Conservation (phyloP, 2,329 filamentous ascomycete genomes). For the Colletotrichum tanaceti region DNA sequence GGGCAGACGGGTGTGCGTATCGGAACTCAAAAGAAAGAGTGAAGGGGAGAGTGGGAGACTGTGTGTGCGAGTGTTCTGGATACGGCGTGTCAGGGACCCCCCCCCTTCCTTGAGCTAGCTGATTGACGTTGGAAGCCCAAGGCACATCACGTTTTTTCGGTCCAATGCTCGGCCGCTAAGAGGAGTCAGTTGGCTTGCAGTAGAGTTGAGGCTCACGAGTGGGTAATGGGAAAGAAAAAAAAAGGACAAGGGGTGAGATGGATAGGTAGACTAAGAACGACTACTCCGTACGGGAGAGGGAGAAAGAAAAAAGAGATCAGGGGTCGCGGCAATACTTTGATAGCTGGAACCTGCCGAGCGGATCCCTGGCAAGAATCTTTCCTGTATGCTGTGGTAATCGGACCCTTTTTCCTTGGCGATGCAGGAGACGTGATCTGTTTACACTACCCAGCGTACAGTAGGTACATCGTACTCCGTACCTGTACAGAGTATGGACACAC, state of each 20-base stretch:
- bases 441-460: no score
- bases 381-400: no score
- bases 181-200: conserved; percentile 14
- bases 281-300: not conserved
- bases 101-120: not conserved
- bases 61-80: not conserved
- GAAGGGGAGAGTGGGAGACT: no score
- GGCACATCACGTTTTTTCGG: conserved; percentile 28
- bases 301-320: not conserved
- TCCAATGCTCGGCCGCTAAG: conserved; percentile 40
- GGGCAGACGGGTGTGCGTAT: not conserved
- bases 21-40: no score
- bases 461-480: no score
- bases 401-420: conserved; percentile 33
- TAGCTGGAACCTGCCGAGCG: conserved; percentile 10
- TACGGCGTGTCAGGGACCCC: not conserved
- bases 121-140: conserved; percentile 15
- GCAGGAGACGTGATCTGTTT: conserved; percentile 1
- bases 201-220: conserved; percentile 14
- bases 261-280: conserved; percentile 7
- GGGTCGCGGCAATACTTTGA: conserved; percentile 8
- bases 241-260: not conserved
- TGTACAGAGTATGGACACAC: no score
- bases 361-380: not conserved
- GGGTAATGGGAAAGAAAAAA: not conserved